These are phyloP conservation scores for Sphagnurus paluster DNA, from an alignment of 1,284 basidiomycete species.

Conservation along the genomic window DNA sequence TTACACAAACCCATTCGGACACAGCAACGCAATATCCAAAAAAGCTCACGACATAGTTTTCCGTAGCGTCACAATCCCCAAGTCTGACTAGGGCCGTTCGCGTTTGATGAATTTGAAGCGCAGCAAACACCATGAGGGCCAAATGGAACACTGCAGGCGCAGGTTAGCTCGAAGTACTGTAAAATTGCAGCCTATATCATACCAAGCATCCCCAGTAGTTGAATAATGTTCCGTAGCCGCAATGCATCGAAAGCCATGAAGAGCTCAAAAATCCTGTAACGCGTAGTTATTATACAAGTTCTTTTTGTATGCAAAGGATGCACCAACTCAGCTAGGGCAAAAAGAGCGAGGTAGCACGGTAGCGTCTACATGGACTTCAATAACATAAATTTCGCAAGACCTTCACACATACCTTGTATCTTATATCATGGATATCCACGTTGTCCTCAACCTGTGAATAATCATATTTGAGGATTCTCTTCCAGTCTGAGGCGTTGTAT, in stretches of 20 bases:
- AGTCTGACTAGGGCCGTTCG: slow-evolving; percentile 50
- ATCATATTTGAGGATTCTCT: neutral
- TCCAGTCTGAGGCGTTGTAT: slow-evolving; percentile 6
- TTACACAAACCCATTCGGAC: neutral
- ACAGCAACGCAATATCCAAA: neutral
- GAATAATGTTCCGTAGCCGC: slow-evolving; percentile 72
- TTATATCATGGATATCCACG: slow-evolving; percentile 40
- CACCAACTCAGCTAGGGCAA: slow-evolving; percentile 74
- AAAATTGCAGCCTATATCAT: slow-evolving; percentile 23
- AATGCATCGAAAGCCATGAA: slow-evolving; percentile 76
- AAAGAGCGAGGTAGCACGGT: slow-evolving; percentile 80
- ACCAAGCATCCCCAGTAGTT: slow-evolving; percentile 73
- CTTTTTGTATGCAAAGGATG: neutral
- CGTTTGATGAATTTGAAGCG: slow-evolving; percentile 76
- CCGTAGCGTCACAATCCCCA: slow-evolving; percentile 24
- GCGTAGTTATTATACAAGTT: neutral
- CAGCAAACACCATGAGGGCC: slow-evolving; percentile 69
- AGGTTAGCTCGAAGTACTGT: neutral
- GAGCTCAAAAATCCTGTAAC: slow-evolving; percentile 70
- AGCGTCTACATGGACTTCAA: slow-evolving; percentile 68
- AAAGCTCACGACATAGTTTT: slow-evolving; percentile 27
- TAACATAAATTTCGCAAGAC: no score
- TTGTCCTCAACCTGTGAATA: slow-evolving; percentile 51
- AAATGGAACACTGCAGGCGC: slow-evolving; percentile 62
- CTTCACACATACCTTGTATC: slow-evolving; percentile 63